phyloP scores from a whole-genome alignment of 192 early-diverging fungal species.

The Diversispora eburnea region DNA sequence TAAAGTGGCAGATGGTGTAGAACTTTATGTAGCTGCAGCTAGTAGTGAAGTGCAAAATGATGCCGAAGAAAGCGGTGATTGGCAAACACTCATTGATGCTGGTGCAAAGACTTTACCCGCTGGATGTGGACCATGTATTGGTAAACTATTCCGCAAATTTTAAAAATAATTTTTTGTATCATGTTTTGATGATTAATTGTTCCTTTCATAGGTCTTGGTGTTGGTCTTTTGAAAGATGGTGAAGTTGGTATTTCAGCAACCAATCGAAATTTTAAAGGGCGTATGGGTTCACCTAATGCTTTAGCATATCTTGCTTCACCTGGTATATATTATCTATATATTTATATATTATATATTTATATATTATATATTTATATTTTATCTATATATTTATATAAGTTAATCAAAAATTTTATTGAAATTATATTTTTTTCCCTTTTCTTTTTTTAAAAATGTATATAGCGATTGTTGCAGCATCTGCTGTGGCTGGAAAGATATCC shows the following conservation, averaged over 20 bases:
- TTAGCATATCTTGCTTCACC: slow-evolving; percentile 94
- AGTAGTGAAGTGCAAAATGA: slow-evolving; percentile 88
- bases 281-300: slow-evolving; percentile 93
- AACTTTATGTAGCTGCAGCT: slow-evolving; percentile 96
- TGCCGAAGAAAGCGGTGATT: slow-evolving; percentile 79
- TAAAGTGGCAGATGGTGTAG: slow-evolving; percentile 73
- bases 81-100: slow-evolving; percentile 80
- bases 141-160: slow-evolving; percentile 32
- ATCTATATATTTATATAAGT: neutral
- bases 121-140: slow-evolving; percentile 97
- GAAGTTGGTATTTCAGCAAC: slow-evolving; percentile 99
- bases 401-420: neutral
- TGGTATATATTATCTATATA: slow-evolving; percentile 31
- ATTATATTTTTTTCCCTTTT: too few species aligned
- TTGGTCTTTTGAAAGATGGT: slow-evolving; percentile 89
- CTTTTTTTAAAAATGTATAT: neutral
- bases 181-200: neutral
- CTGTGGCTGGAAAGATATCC: slow-evolving; percentile 79
- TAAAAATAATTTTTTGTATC: neutral
- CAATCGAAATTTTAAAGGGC: slow-evolving; percentile 98
- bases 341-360: neutral
- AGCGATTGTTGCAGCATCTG: slow-evolving; percentile 94
- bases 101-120: slow-evolving; percentile 88
- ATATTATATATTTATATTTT: neutral
- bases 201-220: slow-evolving; percentile 65